Percentiles rank a stretch among this genome's conserved stretches.
These are phyloP conservation scores for Nigrospora osmanthi DNA, from an alignment of 2,329 filamentous ascomycete genomes.

Conservation along the genomic window DNA sequence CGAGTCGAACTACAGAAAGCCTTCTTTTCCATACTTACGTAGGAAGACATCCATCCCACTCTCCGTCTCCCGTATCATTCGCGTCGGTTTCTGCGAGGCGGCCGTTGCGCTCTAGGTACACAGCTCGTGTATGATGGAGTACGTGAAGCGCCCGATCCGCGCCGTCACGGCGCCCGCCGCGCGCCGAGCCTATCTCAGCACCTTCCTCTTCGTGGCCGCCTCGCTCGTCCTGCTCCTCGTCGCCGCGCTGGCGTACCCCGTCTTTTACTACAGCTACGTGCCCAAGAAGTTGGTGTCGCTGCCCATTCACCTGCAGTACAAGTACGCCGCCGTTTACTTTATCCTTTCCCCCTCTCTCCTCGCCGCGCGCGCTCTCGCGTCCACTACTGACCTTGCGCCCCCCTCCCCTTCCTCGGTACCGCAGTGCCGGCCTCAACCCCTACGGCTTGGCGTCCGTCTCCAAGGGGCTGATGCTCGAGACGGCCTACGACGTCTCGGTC, in stretches of 20 bases:
- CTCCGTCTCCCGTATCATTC: too few relatives aligned
- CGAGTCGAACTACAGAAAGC: too few relatives aligned
- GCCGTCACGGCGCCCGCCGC: constrained; percentile 41
- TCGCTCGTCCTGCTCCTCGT: constrained; percentile 37
- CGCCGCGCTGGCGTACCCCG: constrained; percentile 38
- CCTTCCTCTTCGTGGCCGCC: constrained; percentile 32
- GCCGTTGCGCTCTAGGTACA: too few relatives aligned
- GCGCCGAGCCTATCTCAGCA: constrained; percentile 40
- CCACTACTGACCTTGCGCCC: not conserved
- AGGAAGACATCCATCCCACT: too few relatives aligned
- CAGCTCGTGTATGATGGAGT: constrained; percentile 11
- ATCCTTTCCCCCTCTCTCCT: not conserved
- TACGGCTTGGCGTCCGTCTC: constrained; percentile 41
- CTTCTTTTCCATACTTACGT: too few relatives aligned
- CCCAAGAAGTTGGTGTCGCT: constrained; percentile 44
- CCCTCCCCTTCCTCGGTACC: not conserved
- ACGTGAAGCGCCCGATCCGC: constrained; percentile 20
- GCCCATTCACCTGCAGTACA: constrained; percentile 51
- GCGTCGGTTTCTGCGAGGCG: too few relatives aligned
- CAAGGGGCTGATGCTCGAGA: constrained; percentile 55
- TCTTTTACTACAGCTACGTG: constrained; percentile 50
- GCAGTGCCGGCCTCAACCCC: constrained; percentile 41
- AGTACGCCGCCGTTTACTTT: too few relatives aligned
- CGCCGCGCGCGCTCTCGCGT: too few relatives aligned
- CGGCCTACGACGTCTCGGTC: constrained; percentile 79